phyloP scores from a whole-genome alignment of 441 rosid genomes.

The Gossypium gossypioides region DNA sequence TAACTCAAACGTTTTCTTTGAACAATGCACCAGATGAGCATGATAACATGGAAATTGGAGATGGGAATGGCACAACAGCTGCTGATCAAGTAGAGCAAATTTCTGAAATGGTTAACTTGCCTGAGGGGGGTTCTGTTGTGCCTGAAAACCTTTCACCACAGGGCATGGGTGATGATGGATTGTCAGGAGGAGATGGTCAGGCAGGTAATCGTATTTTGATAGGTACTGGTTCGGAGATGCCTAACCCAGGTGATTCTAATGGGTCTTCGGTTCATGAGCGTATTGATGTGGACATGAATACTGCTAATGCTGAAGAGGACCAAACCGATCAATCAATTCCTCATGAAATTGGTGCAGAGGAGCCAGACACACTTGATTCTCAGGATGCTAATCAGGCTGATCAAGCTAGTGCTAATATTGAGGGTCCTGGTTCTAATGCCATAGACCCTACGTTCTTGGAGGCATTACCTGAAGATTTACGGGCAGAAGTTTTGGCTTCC shows the following conservation, averaged over 20 bases:
- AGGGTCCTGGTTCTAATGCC: slow-evolving; percentile 53
- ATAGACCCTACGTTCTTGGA: slow-evolving; percentile 97
- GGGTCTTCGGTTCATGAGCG: slow-evolving; percentile 29
- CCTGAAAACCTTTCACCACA: slow-evolving; percentile 33
- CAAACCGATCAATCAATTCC: slow-evolving; percentile 38
- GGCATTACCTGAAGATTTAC: slow-evolving; percentile 89
- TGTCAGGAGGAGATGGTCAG: slow-evolving; percentile 24
- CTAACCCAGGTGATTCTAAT: slow-evolving; percentile 27
- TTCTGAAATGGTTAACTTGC: slow-evolving; percentile 33
- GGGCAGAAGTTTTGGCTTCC: slow-evolving; percentile 95
- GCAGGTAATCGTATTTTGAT: slow-evolving; percentile 19
- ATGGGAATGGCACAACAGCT: slow-evolving; percentile 38
- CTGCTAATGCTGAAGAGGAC: slow-evolving; percentile 49
- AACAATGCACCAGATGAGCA: slow-evolving; percentile 43
- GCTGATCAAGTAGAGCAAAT: slow-evolving; percentile 34
- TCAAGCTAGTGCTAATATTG: slow-evolving; percentile 31
- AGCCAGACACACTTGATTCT: slow-evolving; percentile 29
- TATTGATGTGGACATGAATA: slow-evolving; percentile 80
- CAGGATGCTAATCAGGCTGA: slow-evolving; percentile 49
- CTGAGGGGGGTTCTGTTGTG: slow-evolving; percentile 27
- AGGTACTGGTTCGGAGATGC: slow-evolving; percentile 32
- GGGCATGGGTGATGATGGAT: slow-evolving; percentile 24
- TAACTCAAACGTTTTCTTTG: slow-evolving; percentile 46
- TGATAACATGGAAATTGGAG: slow-evolving; percentile 75
- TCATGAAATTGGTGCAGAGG: slow-evolving; percentile 32